Evolutionary conservation across 192 early-diverging fungal species (phyloP).

Genomic region (Entomortierella beljakovae): DNA sequence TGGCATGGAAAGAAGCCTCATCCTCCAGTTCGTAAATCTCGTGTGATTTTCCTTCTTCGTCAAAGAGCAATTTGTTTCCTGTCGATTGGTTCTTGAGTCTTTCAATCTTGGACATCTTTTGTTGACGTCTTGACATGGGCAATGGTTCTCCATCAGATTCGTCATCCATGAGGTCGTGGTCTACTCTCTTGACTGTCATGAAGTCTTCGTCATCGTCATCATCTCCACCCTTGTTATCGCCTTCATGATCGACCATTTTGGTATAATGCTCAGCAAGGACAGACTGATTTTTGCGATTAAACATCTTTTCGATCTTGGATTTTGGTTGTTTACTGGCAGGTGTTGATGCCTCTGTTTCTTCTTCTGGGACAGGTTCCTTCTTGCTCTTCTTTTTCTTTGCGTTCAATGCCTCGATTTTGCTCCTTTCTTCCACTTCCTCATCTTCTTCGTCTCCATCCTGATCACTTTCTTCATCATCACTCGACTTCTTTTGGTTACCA

Average conservation of each 20-base stretch:
- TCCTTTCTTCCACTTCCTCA: constrained; percentile 38
- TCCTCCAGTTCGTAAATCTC: constrained; percentile 84
- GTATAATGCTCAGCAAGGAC: constrained; percentile 93
- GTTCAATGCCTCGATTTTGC: constrained; percentile 34
- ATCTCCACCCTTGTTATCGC: constrained; percentile 49
- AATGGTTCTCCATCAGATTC: constrained; percentile 42
- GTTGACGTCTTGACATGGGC: constrained; percentile 60
- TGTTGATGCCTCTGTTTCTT: constrained; percentile 8
- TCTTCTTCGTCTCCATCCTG: constrained; percentile 55
- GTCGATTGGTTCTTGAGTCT: constrained; percentile 76
- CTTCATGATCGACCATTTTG: constrained; percentile 79
- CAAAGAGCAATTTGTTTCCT: constrained; percentile 86
- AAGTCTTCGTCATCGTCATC: constrained; percentile 83
- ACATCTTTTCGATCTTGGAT: constrained; percentile 94
- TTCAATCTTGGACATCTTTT: constrained; percentile 74
- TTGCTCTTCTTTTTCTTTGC: constrained; percentile 51
- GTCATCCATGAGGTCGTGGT: constrained; percentile 80
- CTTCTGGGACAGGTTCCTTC: constrained; percentile 48
- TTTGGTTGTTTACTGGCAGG: constrained; percentile 56
- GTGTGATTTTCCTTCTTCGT: constrained; percentile 91
- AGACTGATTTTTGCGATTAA: constrained; percentile 90
- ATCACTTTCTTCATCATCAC: constrained; percentile 41
- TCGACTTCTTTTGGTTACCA: constrained; percentile 58
- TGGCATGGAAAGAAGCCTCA: constrained; percentile 82
- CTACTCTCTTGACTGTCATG: constrained; percentile 82